Percentiles rank a stretch among this genome's conserved stretches.
Evolutionary conservation across 2,329 filamentous ascomycete genomes (phyloP).

Genomic region (Dryadomyces quercivorus): DNA sequence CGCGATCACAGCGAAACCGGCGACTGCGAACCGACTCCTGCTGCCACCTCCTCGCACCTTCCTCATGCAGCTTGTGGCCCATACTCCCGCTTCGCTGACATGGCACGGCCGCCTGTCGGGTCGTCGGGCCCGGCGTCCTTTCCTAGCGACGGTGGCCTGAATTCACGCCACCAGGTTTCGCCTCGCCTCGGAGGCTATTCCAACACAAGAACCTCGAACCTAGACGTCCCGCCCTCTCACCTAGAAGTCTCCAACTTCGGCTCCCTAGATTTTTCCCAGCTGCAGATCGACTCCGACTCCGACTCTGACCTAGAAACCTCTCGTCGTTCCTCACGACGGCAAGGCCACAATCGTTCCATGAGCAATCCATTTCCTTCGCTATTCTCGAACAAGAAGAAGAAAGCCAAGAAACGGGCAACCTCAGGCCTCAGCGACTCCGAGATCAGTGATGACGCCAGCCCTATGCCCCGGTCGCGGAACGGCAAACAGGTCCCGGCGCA

Average conservation of each 20-base stretch:
- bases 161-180: neutral
- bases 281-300: constrained; percentile 20
- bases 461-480: constrained; percentile 8
- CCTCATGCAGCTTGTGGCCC: neutral
- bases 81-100: neutral
- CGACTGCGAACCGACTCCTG: neutral
- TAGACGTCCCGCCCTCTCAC: neutral
- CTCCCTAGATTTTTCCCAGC: constrained; percentile 12
- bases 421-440: constrained; percentile 19
- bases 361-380: constrained; percentile 71
- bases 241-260: constrained; percentile 2
- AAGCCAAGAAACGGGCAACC: constrained; percentile 22
- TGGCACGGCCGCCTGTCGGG: constrained; percentile 6
- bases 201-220: neutral
- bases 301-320: constrained; percentile 25
- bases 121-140: constrained; percentile 1
- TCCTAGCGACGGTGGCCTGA: neutral
- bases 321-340: constrained; percentile 11
- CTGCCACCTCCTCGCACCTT: neutral
- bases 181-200: neutral
- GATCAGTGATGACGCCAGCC: constrained; percentile 28
- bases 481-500: neutral
- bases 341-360: constrained; percentile 50
- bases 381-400: constrained; percentile 47
- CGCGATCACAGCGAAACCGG: neutral